phyloP scores from a whole-genome alignment of 768 basidiomycete genomes.

The Scleroderma bovista region DNA sequence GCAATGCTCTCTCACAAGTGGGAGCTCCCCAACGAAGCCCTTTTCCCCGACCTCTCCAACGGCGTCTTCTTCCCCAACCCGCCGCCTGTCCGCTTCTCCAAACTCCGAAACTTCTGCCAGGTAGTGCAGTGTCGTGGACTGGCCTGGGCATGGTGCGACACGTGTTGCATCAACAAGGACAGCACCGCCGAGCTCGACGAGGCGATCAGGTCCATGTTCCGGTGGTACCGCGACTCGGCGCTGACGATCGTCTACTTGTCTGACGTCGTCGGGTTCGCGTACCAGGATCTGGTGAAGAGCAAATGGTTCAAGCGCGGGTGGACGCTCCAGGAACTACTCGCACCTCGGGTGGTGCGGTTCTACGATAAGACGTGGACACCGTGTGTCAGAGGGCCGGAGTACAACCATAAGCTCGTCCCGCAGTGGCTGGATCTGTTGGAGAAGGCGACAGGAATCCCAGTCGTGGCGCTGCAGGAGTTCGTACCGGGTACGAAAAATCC shows the following conservation, averaged over 20 bases:
- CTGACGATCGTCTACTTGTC: conserved; percentile 7
- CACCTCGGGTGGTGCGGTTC: conserved; percentile 4
- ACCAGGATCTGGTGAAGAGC: background rate
- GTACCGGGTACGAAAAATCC: background rate
- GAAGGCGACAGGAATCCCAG: background rate
- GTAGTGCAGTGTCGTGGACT: background rate
- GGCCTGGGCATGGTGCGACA: conserved; percentile 7
- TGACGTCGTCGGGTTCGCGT: conserved; percentile 1
- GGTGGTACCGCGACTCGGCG: conserved; percentile 7
- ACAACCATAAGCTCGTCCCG: conserved; percentile 5
- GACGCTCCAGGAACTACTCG: conserved; percentile 2
- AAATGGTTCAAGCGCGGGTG: conserved; percentile 7
- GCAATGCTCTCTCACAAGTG: conserved; percentile 10
- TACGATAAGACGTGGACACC: conserved; percentile 2
- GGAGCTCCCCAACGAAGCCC: conserved; percentile 1
- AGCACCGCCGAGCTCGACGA: conserved; percentile 13
- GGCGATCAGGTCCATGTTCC: conserved; percentile 7
- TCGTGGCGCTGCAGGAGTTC: background rate
- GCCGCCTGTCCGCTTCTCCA: background rate
- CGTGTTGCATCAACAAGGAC: conserved; percentile 11
- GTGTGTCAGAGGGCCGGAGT: background rate
- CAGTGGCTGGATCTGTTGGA: conserved; percentile 1
- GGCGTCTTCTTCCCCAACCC: background rate
- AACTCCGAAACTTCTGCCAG: conserved; percentile 4
- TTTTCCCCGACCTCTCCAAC: background rate